Conservation (phyloP, 306 rosid species). For the Citrullus colocynthis region DNA sequence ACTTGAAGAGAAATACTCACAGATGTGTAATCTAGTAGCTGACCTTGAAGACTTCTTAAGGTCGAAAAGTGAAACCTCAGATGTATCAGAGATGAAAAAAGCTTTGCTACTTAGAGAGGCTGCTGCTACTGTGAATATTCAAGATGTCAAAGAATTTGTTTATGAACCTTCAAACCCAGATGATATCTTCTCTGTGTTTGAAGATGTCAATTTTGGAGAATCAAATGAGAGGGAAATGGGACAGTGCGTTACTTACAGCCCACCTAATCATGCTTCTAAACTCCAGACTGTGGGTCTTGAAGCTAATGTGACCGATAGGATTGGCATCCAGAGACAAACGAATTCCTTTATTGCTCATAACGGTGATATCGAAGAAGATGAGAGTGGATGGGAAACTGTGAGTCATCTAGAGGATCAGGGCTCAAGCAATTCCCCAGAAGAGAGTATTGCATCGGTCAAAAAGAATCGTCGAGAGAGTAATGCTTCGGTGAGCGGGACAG, state of each 20-base stretch:
- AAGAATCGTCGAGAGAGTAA: constrained; percentile 41
- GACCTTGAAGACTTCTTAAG: constrained; percentile 53
- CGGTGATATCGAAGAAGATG: constrained; percentile 58
- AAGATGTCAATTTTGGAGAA: constrained; percentile 52
- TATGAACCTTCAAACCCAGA: constrained; percentile 69
- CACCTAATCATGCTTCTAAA: constrained; percentile 58
- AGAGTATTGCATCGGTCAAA: constrained; percentile 52
- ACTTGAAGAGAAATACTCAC: constrained; percentile 75
- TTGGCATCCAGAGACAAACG: constrained; percentile 31
- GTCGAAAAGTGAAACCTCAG: constrained; percentile 27
- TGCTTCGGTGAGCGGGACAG: constrained; percentile 45
- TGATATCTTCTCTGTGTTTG: constrained; percentile 62
- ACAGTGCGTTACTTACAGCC: constrained; percentile 55
- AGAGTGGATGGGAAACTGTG: constrained; percentile 97
- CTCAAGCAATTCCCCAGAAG: constrained; percentile 75
- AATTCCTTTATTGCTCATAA: constrained; percentile 36
- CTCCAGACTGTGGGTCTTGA: constrained; percentile 64
- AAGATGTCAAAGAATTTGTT: constrained; percentile 54
- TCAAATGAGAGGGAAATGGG: constrained; percentile 53
- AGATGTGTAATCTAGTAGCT: constrained; percentile 69
- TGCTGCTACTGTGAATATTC: constrained; percentile 51
- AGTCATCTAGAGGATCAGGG: constrained; percentile 92
- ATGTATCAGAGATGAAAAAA: constrained; percentile 57
- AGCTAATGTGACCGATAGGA: constrained; percentile 32
- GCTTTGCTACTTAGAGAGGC: constrained; percentile 43